Evolutionary conservation across 352 stramenopile genomes (phyloP).

Genomic region (Globisporangium emineosum): DNA sequence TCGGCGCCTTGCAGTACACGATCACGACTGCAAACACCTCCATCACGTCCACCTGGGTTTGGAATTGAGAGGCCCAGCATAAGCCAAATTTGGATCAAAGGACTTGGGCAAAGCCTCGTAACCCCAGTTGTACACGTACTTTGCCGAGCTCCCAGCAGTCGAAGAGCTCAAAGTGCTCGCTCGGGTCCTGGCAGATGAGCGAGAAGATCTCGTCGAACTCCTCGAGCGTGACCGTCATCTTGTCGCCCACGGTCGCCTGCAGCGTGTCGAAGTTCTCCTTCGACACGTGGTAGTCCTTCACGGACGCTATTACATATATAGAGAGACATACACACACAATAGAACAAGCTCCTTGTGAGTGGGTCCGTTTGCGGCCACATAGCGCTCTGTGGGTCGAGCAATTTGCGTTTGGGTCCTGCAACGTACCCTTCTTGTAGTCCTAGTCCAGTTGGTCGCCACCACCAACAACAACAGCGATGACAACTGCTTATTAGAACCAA

Average conservation of each 20-base stretch:
- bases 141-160: constrained; percentile 58
- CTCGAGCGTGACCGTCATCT: constrained; percentile 68
- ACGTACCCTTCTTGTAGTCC: constrained; percentile 34
- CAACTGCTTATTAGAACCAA: too few species aligned
- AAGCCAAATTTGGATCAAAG: neutral
- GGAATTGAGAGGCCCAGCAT: neutral
- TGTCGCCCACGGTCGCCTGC: constrained; percentile 61
- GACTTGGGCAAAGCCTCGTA: too few species aligned
- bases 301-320: constrained; percentile 20
- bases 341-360: too few species aligned
- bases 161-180: constrained; percentile 70
- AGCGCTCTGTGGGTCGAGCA: too few species aligned
- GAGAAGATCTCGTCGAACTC: constrained; percentile 83
- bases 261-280: constrained; percentile 66
- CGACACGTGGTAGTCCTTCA: constrained; percentile 41
- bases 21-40: constrained; percentile 77
- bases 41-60: constrained; percentile 59
- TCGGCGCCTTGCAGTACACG: constrained; percentile 60
- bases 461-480: too few species aligned
- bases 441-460: too few species aligned
- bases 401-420: neutral
- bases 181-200: constrained; percentile 62
- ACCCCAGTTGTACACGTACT: constrained; percentile 15
- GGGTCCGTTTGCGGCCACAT: too few species aligned
- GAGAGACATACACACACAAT: neutral